These are phyloP conservation scores for Trichosanthes cucumerina DNA, from an alignment of 306 rosid species.

Conservation along the genomic window DNA sequence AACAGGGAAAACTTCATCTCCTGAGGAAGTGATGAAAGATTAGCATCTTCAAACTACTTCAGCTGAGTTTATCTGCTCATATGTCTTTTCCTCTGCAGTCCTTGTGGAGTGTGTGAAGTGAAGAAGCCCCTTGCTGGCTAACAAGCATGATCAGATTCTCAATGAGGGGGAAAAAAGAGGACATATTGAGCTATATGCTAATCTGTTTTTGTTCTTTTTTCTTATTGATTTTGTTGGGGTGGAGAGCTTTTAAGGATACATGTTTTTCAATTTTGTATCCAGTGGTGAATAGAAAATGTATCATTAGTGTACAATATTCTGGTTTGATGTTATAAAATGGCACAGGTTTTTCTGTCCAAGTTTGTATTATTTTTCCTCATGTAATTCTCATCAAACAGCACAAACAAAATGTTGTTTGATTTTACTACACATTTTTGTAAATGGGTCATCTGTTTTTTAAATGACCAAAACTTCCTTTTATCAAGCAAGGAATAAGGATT, in stretches of 20 bases:
- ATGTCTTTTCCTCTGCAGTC: neutral
- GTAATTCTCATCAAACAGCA: neutral
- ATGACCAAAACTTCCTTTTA: neutral
- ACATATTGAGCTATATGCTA: neutral
- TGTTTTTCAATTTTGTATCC: slow-evolving; percentile 2
- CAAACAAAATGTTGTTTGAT: neutral
- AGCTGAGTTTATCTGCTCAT: neutral
- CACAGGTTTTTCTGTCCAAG: neutral
- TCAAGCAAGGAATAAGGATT: neutral
- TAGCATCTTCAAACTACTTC: slow-evolving; percentile 55
- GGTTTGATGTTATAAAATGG: slow-evolving; percentile 4
- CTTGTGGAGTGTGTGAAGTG: neutral
- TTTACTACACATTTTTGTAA: slow-evolving; percentile 3
- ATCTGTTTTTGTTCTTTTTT: neutral
- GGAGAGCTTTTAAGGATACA: neutral
- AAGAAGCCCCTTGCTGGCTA: neutral
- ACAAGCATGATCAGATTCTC: neutral
- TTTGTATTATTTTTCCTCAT: neutral
- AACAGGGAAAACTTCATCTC: slow-evolving; percentile 46
- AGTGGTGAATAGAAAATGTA: slow-evolving; percentile 30
- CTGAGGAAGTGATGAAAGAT: slow-evolving; percentile 65
- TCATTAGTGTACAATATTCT: slow-evolving; percentile 21
- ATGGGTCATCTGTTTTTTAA: neutral
- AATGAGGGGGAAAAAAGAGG: neutral
- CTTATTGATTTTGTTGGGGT: slow-evolving; percentile 1